These are phyloP conservation scores for Sporothrix euskadiensis DNA, from an alignment of 2,329 filamentous ascomycete genomes.

Conservation along the genomic window DNA sequence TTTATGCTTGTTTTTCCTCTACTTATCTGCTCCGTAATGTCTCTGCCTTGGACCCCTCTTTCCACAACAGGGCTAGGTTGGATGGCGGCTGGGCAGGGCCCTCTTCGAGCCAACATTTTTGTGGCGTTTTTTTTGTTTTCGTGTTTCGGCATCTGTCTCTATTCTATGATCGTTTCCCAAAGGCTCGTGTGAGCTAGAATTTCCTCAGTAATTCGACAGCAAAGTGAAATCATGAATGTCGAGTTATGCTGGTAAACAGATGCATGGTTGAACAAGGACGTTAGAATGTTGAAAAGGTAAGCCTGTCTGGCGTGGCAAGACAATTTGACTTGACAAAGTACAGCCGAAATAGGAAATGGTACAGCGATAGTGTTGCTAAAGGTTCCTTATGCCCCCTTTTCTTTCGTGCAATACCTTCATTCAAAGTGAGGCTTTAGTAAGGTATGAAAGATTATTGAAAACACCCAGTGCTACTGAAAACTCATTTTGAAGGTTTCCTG, in stretches of 20 bases:
- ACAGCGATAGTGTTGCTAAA: background rate
- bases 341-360: background rate
- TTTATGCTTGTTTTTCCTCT: slow-evolving; percentile 15
- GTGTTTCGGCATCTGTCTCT: background rate
- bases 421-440: background rate
- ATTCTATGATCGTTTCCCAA: background rate
- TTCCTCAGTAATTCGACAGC: background rate
- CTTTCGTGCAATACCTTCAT: too few species aligned
- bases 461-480: too few species aligned
- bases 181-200: background rate
- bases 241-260: too few species aligned
- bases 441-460: too few species aligned
- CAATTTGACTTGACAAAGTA: too few species aligned
- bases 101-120: background rate
- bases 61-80: background rate
- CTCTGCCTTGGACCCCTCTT: slow-evolving; percentile 14
- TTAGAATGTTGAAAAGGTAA: too few species aligned
- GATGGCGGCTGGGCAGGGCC: background rate
- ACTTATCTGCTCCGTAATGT: background rate
- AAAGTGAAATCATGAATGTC: background rate
- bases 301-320: too few species aligned
- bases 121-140: background rate
- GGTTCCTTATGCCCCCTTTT: too few species aligned
- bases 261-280: too few species aligned
- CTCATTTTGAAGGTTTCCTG: too few species aligned